Evolutionary conservation across 140 eudicot species (phyloP).

Genomic region (Bidens hawaiensis): DNA sequence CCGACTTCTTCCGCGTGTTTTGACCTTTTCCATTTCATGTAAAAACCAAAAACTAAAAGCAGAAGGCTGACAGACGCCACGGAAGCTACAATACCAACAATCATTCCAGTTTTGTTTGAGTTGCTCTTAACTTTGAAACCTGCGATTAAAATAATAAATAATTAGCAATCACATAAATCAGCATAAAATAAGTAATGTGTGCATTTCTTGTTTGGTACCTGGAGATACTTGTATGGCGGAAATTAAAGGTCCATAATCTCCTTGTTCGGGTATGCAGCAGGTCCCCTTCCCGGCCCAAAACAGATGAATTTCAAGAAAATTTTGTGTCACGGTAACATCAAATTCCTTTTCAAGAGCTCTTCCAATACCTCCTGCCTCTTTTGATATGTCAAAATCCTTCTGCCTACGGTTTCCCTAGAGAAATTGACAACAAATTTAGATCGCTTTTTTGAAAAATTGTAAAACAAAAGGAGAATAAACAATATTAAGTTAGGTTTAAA

Average conservation of each 20-base stretch:
- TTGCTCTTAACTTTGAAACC: conserved; percentile 33
- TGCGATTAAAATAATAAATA: conserved; percentile 1
- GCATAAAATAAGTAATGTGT: neutral
- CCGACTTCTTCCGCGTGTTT: conserved; percentile 52
- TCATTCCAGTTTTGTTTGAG: conserved; percentile 53
- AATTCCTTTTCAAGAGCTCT: conserved; percentile 40
- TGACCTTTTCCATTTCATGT: conserved; percentile 39
- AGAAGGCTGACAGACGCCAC: conserved; percentile 36
- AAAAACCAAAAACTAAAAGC: conserved; percentile 30
- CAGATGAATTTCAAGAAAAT: conserved; percentile 67
- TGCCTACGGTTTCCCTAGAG: conserved; percentile 52
- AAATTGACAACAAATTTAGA: neutral
- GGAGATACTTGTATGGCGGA: conserved; percentile 67
- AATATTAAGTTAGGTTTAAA: neutral
- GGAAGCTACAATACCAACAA: conserved; percentile 51
- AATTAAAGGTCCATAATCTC: conserved; percentile 76
- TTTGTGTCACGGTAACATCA: conserved; percentile 42
- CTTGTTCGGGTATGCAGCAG: conserved; percentile 76
- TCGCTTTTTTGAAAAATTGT: too few relatives aligned
- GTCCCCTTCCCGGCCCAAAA: conserved; percentile 98
- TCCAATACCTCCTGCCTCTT: conserved; percentile 61
- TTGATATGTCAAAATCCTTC: conserved; percentile 63
- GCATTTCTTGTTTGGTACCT: conserved; percentile 27
- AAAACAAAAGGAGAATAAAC: neutral
- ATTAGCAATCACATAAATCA: neutral